Base-by-base conservation (phyloP, 345 rosid species). In the Iberis pinnata region DNA sequence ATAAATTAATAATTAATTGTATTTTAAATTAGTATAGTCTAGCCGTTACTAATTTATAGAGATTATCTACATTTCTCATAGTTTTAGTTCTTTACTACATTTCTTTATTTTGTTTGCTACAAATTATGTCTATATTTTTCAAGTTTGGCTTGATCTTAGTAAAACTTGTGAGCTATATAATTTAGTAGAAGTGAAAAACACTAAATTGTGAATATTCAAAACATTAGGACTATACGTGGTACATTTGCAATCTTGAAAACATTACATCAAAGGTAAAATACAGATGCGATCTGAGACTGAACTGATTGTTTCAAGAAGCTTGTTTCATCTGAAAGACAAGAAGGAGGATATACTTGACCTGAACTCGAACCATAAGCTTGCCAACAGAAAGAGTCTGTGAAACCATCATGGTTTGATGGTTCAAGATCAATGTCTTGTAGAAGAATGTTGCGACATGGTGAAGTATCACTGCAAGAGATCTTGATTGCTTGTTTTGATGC, bases 401-500 rank as follows among this genome's bases (percentile, higher is more conserved):
- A 19, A 8, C 66, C 80, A 20, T 76, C 75, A 4, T 35, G 22
- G 25, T 56, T 25, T 9, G 77, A 59, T n/a, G 82, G 69, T 12
- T 52, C 56, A 6, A 90, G 82, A 40, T 75, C 70, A 66, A 84
- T 53, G 38, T 92, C 89, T 66, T 90, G 79, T 55, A 87, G 54
- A 55, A 60, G 66, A 55, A 89, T 68, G 18, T 73, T 72, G 64
- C 73, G 68, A 26, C 95, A 89, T 4, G 95, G 88, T 8, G 55
- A 60, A 52, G 52, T 25, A 18, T 84, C 83, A 33, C 89, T 92
- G 76, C 96, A 90, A 63, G 71, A 68, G 66, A 90, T 79, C 60
- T 43, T 76, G 56, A 87, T 77, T 1, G 96, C 92, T 53, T 76
- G 70, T 56, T 78, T 79, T 4, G 92, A 58, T n/a, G 92, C 93